Percentiles rank a stretch among this genome's conserved stretches.
These are phyloP conservation scores for Carex myosuroides DNA, from an alignment of 176 grass and related monocot species.

Conservation along the genomic window DNA sequence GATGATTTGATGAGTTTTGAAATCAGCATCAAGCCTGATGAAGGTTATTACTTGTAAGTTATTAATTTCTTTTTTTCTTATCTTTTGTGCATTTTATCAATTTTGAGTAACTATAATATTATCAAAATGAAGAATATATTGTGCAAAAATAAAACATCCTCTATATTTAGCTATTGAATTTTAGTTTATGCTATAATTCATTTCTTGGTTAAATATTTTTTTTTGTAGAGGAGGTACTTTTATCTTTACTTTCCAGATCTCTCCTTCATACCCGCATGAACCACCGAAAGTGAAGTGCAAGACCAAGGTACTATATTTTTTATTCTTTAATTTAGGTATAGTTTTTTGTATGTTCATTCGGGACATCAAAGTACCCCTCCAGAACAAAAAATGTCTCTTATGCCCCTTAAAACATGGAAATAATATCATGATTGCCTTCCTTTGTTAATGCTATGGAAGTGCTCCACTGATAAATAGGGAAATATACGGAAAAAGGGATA, in stretches of 20 bases:
- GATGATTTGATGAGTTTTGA: slow-evolving; percentile 80
- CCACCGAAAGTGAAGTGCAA: slow-evolving; percentile 71
- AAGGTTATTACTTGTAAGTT: slow-evolving; percentile 68
- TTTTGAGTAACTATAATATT: not conserved
- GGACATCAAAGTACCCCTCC: not conserved
- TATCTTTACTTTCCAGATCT: slow-evolving; percentile 56
- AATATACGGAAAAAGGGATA: not conserved
- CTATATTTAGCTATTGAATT: too few species aligned
- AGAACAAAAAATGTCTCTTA: not conserved
- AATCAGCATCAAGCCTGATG: slow-evolving; percentile 47
- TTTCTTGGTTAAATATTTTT: not conserved
- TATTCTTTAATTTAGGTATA: not conserved
- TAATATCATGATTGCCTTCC: not conserved
- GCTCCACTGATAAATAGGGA: not conserved
- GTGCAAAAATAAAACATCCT: not conserved
- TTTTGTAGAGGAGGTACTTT: slow-evolving; percentile 44
- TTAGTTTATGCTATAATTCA: not conserved
- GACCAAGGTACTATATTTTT: slow-evolving; percentile 42
- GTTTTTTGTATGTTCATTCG: not conserved
- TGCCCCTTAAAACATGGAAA: not conserved
- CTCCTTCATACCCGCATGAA: slow-evolving; percentile 66
- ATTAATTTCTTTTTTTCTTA: not conserved
- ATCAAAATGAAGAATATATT: not conserved
- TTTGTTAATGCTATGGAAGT: not conserved
- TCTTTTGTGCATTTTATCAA: not conserved